Percentiles rank a stretch among this genome's conserved stretches.
Evolutionary conservation across 371 early-diverging fungal species (phyloP).

Genomic region (Rhizomucor miehei): DNA sequence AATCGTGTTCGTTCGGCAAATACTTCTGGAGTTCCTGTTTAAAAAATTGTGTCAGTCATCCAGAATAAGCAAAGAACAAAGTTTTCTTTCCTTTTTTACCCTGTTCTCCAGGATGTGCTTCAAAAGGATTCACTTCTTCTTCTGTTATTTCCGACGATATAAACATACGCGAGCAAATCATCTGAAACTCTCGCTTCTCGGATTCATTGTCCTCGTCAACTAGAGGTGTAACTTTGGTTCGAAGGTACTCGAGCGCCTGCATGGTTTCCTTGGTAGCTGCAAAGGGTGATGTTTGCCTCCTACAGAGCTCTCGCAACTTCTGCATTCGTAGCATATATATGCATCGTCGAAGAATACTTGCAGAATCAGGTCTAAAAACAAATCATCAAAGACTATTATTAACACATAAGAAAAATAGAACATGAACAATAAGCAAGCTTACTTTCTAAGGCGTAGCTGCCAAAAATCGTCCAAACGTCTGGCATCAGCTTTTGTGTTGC

Average conservation of each 20-base stretch:
- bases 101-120: background rate
- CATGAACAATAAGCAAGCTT: constrained; percentile 15
- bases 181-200: too few species aligned
- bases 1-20: constrained; percentile 58
- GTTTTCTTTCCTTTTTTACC: background rate
- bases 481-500: constrained; percentile 39
- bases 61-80: background rate
- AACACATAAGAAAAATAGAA: background rate
- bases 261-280: constrained; percentile 28
- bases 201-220: constrained; percentile 39
- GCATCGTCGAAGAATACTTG: constrained; percentile 58
- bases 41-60: constrained; percentile 5
- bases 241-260: constrained; percentile 68
- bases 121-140: background rate
- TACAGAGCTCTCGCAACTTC: constrained; percentile 66
- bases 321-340: constrained; percentile 67
- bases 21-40: constrained; percentile 6
- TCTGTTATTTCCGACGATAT: constrained; percentile 5
- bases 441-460: constrained; percentile 72
- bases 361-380: constrained; percentile 53
- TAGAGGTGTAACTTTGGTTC: constrained; percentile 56
- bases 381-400: background rate
- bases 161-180: too few species aligned
- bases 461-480: constrained; percentile 84
- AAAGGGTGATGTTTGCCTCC: constrained; percentile 1